Conservation (phyloP, 1,284 basidiomycete species). For the Moesziomyces sp. region DNA sequence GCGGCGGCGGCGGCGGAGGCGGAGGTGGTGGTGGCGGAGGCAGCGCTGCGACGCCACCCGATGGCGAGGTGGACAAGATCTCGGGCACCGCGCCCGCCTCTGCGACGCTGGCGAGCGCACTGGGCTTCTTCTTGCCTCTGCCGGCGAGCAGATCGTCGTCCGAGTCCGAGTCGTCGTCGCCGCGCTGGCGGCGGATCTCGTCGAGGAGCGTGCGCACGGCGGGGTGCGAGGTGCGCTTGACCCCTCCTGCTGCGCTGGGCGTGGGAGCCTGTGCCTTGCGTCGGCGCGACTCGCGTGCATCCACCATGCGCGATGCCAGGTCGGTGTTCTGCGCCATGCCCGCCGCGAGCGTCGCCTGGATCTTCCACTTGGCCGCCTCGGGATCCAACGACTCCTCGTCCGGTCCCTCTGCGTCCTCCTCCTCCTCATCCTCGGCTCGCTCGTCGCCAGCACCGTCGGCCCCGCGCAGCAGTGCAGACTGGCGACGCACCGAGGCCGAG, state of each 20-base stretch:
- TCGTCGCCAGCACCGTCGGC: constrained; percentile 10
- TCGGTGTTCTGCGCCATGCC: constrained; percentile 65
- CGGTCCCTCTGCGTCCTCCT: constrained; percentile 22
- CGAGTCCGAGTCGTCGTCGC: constrained; percentile 44
- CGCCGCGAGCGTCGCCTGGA: constrained; percentile 63
- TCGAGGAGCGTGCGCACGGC: constrained; percentile 52
- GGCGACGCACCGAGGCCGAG: constrained; percentile 43
- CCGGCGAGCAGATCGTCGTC: constrained; percentile 43
- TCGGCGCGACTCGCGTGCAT: constrained; percentile 57
- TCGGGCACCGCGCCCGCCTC: constrained; percentile 6
- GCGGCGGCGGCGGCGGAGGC: constrained; percentile 46
- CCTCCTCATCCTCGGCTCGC: constrained; percentile 5
- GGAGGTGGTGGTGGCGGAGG: constrained; percentile 43
- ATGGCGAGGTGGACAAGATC: background rate
- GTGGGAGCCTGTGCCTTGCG: constrained; percentile 29
- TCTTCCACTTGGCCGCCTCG: constrained; percentile 64
- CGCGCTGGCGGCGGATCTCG: constrained; percentile 54
- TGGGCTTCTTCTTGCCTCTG: constrained; percentile 39
- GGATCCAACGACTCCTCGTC: constrained; percentile 42
- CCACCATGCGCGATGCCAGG: constrained; percentile 62
- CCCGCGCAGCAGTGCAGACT: constrained; percentile 31
- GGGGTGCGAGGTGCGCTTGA: constrained; percentile 42
- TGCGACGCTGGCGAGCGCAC: constrained; percentile 14
- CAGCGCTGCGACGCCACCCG: constrained; percentile 18
- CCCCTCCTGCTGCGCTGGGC: background rate